Evolutionary conservation across 2,329 filamentous ascomycete species (phyloP).

Genomic region (Endocalyx cinctus): DNA sequence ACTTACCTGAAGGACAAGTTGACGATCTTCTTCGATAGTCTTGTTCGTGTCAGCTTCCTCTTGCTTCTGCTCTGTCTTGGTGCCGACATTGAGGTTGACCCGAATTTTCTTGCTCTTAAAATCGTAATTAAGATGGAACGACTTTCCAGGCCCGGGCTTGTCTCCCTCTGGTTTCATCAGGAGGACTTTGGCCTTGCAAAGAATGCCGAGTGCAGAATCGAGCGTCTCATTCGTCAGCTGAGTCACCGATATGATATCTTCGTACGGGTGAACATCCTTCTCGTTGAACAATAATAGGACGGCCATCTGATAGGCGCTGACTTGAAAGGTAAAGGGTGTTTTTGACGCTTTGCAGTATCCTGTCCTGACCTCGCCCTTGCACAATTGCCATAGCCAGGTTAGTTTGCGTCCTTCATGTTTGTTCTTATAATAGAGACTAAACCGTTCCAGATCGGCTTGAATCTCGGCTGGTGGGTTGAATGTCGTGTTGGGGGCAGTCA

Average conservation of each 20-base stretch:
- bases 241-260: slow-evolving; percentile 80
- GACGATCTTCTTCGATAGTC: slow-evolving; percentile 97
- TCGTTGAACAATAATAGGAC: slow-evolving; percentile 95
- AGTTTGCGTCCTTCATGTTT: slow-evolving; percentile 97
- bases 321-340: slow-evolving; percentile 92
- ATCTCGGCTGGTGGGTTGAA: slow-evolving; percentile 87
- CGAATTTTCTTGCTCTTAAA: slow-evolving; percentile 99
- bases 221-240: slow-evolving; percentile 76
- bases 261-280: slow-evolving; percentile 75
- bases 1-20: slow-evolving; percentile 91
- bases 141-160: slow-evolving; percentile 73
- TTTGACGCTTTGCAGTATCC: slow-evolving; percentile 88
- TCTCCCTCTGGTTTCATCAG: slow-evolving; percentile 65
- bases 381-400: slow-evolving; percentile 97
- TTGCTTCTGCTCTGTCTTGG: slow-evolving; percentile 93
- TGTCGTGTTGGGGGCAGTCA: slow-evolving; percentile 78
- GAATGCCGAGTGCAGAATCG: slow-evolving; percentile 79
- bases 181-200: slow-evolving; percentile 91
- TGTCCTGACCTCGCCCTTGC: slow-evolving; percentile 93
- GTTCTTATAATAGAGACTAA: slow-evolving; percentile 86
- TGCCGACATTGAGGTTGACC: slow-evolving; percentile 90
- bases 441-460: slow-evolving; percentile 81
- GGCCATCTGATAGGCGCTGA: slow-evolving; percentile 97
- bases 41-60: slow-evolving; percentile 98
- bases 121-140: slow-evolving; percentile 81